A percentile compares a stretch with the other conserved stretches of the same genome.
These are phyloP conservation scores for Cenchrus americanus DNA, from an alignment of 176 grass and related monocot genomes.

Conservation along the genomic window DNA sequence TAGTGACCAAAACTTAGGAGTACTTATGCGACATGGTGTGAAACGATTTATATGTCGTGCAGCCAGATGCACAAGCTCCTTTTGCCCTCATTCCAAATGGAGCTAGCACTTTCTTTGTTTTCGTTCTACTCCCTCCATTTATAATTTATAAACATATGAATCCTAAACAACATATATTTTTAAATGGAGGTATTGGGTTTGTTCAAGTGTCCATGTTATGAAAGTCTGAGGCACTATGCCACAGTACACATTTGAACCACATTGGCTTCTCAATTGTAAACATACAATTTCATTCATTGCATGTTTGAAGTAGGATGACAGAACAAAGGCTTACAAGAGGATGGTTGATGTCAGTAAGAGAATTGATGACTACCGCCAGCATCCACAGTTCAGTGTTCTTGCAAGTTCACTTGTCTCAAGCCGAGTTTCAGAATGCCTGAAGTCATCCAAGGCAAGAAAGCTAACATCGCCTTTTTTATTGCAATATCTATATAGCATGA, in stretches of 20 bases:
- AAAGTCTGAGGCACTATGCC: slow-evolving; percentile 18
- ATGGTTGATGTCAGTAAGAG: slow-evolving; percentile 71
- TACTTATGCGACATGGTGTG: slow-evolving; percentile 12
- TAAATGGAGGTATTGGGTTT: background rate
- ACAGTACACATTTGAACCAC: background rate
- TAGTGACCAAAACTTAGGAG: slow-evolving; percentile 5
- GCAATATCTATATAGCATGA: background rate
- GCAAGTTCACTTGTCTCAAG: slow-evolving; percentile 70
- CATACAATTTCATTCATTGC: slow-evolving; percentile 38
- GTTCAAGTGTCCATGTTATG: slow-evolving; percentile 17
- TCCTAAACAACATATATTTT: background rate
- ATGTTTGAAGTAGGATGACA: slow-evolving; percentile 69
- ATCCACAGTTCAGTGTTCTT: slow-evolving; percentile 72
- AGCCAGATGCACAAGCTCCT: slow-evolving; percentile 9
- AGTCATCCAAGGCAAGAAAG: slow-evolving; percentile 76
- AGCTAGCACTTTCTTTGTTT: slow-evolving; percentile 14
- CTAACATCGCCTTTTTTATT: slow-evolving; percentile 5
- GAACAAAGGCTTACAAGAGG: slow-evolving; percentile 84
- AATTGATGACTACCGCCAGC: slow-evolving; percentile 77
- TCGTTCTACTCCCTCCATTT: background rate
- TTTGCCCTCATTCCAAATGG: slow-evolving; percentile 17
- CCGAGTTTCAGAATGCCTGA: slow-evolving; percentile 70
- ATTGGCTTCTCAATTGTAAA: slow-evolving; percentile 33
- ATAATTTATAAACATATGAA: background rate
- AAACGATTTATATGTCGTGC: slow-evolving; percentile 11